Conservation (phyloP, 2,329 filamentous ascomycete species). For the Colletotrichum sojae region DNA sequence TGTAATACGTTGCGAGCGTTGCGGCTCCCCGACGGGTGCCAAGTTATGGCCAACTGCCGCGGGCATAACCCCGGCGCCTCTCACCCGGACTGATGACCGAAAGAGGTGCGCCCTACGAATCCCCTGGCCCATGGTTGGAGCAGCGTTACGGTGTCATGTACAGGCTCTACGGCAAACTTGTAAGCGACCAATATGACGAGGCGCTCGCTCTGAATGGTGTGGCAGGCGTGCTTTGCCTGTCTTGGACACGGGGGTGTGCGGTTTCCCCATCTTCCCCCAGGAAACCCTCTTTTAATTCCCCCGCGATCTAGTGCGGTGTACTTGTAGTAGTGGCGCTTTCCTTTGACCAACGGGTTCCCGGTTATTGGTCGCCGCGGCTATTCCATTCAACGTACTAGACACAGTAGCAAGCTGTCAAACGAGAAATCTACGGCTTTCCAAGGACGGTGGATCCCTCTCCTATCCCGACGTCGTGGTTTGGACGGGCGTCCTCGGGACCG, state of each 20-base stretch:
- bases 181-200: no score
- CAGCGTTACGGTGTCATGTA: no score
- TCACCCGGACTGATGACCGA: slow-evolving; percentile 19
- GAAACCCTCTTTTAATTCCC: slow-evolving; percentile 29
- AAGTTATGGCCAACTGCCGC: background rate
- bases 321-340: background rate
- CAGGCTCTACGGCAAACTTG: no score
- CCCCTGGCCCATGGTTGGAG: background rate
- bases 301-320: slow-evolving; percentile 31
- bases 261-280: slow-evolving; percentile 28
- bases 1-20: background rate
- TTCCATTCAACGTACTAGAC: background rate
- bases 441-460: slow-evolving; percentile 12
- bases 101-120: background rate
- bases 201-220: no score
- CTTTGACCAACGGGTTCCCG: slow-evolving; percentile 19
- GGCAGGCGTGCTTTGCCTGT: no score
- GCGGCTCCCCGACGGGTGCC: background rate
- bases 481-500: slow-evolving; percentile 23
- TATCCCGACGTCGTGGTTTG: slow-evolving; percentile 8
- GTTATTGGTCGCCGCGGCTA: slow-evolving; percentile 22
- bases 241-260: background rate
- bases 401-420: slow-evolving; percentile 1
- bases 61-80: slow-evolving; percentile 26
- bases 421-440: slow-evolving; percentile 26